Percentiles rank a stretch among this genome's conserved stretches.
Conservation (phyloP, 2,329 filamentous ascomycete species). For the Beauveria pseudobassiana region DNA sequence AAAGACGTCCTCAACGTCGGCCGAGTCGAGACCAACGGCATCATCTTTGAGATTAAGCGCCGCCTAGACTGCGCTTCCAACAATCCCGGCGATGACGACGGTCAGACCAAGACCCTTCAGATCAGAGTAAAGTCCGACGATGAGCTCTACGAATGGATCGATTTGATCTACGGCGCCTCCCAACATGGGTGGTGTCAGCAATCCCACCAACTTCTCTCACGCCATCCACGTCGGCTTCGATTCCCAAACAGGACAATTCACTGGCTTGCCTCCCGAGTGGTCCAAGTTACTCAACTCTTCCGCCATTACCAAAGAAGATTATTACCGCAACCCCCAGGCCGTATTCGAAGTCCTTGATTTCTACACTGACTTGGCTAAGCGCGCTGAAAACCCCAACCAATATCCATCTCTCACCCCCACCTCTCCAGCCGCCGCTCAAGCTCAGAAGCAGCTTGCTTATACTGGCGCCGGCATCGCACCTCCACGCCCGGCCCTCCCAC, state of each 20-base stretch:
- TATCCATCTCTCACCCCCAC: constrained; percentile 63
- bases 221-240: constrained; percentile 97
- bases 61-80: constrained; percentile 59
- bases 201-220: constrained; percentile 96
- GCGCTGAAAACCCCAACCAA: constrained; percentile 61
- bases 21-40: constrained; percentile 82
- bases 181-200: constrained; percentile 95
- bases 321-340: constrained; percentile 89
- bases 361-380: constrained; percentile 76
- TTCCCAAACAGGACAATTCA: constrained; percentile 88
- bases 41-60: constrained; percentile 89
- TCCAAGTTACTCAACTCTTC: constrained; percentile 93
- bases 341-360: constrained; percentile 77
- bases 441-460: constrained; percentile 58
- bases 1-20: constrained; percentile 86
- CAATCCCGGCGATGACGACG: constrained; percentile 71
- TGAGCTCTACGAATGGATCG: constrained; percentile 98
- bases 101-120: constrained; percentile 73
- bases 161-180: constrained; percentile 96
- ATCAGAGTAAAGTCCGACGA: constrained; percentile 94
- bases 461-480: constrained; percentile 55
- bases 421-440: constrained; percentile 48
- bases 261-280: constrained; percentile 92
- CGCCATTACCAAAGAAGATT: constrained; percentile 96
- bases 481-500: constrained; percentile 52